Conservation (phyloP, 176 grass and related monocot genomes). For the Tillandsia leiboldiana region DNA sequence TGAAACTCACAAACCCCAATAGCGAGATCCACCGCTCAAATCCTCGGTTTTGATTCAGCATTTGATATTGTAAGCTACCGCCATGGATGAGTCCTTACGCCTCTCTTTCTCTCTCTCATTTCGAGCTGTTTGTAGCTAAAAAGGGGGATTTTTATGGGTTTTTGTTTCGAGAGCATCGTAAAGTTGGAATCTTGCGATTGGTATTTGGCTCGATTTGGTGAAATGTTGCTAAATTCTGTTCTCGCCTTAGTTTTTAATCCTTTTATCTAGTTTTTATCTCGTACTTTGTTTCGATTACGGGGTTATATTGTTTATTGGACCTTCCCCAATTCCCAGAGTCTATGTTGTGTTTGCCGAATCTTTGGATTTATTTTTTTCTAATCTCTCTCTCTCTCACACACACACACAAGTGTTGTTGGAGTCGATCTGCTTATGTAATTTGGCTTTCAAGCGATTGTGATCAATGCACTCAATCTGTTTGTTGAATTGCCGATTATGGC, state of each 20-base stretch:
- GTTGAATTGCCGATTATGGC: too few species aligned
- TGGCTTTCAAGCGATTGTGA: not conserved
- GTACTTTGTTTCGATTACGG: too few species aligned
- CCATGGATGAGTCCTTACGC: not conserved
- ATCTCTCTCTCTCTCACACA: too few species aligned
- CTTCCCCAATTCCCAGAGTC: too few species aligned
- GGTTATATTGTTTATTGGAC: too few species aligned
- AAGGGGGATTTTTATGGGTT: not conserved
- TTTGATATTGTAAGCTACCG: not conserved
- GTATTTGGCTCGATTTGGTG: too few species aligned
- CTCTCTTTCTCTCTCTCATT: not conserved
- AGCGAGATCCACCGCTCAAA: constrained; percentile 9
- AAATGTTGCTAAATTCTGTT: too few species aligned
- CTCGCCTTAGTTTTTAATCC: too few species aligned
- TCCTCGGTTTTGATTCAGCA: not conserved
- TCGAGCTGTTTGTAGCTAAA: not conserved
- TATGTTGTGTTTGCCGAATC: too few species aligned
- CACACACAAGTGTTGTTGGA: too few species aligned
- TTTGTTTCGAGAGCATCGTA: not conserved
- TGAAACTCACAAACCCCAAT: not conserved
- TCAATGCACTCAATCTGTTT: not conserved
- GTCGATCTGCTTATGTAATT: not conserved
- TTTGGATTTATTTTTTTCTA: too few species aligned
- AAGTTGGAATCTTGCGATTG: not conserved
- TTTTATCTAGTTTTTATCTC: too few species aligned